A percentile compares a stretch with the other conserved stretches of the same genome.
Evolutionary conservation across 345 rosid species (phyloP).

Genomic region (Trapa bicornis): DNA sequence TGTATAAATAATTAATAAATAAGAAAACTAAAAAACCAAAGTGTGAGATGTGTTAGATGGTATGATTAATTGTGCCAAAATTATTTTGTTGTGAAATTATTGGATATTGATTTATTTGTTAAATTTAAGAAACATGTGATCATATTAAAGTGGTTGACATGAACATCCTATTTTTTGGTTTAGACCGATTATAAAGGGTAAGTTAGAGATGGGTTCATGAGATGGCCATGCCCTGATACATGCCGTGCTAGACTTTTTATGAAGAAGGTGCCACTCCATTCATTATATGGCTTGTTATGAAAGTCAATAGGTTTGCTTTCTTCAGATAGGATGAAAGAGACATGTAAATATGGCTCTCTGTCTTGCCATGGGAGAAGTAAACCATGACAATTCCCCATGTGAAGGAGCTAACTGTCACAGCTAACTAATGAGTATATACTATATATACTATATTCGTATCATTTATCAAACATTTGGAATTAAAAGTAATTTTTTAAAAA

Average conservation of each 20-base stretch:
- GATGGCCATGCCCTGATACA: neutral
- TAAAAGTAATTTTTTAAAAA: too few relatives aligned
- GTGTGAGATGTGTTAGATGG: too few relatives aligned
- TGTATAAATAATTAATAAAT: too few relatives aligned
- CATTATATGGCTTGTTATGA: neutral
- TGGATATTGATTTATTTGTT: too few relatives aligned
- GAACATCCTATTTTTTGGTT: neutral
- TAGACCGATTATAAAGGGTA: neutral
- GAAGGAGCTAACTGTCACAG: neutral
- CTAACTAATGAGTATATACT: too few relatives aligned
- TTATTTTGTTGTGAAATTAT: too few relatives aligned
- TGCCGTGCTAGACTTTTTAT: neutral
- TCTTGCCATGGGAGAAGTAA: neutral
- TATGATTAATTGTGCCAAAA: too few relatives aligned
- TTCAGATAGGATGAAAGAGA: neutral
- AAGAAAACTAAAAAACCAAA: too few relatives aligned
- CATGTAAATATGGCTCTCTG: neutral
- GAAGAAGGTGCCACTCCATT: neutral
- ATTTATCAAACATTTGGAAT: too few relatives aligned
- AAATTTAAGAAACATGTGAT: neutral
- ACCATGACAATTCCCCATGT: constrained; percentile 1
- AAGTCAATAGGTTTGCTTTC: neutral
- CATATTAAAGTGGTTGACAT: neutral
- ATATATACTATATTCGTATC: too few relatives aligned
- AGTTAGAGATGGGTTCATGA: neutral